Base-by-base conservation (phyloP, 441 rosid genomes). In the Erodium trifolium region DNA sequence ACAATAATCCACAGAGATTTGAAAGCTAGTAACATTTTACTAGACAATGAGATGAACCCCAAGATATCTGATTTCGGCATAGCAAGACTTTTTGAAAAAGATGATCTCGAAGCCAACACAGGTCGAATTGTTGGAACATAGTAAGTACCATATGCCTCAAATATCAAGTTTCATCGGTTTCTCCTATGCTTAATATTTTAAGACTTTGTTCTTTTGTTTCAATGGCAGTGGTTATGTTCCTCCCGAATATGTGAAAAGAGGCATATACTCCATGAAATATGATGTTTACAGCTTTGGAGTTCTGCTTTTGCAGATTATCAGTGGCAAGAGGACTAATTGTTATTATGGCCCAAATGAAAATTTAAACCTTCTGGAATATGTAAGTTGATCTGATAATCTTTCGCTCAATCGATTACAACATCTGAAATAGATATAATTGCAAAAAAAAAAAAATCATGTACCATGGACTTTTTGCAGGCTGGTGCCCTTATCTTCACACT, bases 1-100 rank as follows among this genome's bases (percentile, higher is more conserved):
- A 77, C 76, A 2, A 73, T 79, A 34, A 70, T 79, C 23, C 82
- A 79, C 66, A 35, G 81, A 31, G 85, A 79, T 8, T 13, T 82
- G n/a, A 79, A 82, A 53, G 79, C 70, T 37, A 73, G 82, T 6
- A 37, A 37, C 8, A 37, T 37, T 37, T 37, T 37, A 5, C 41
- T 37, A 37, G 41, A 37, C 41, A 2, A 63, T 5, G 66, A 73
- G 5, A 66, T 80, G 83, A 80, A 68, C 23, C 75, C 83, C 0
- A 78, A 72, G 47, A 78, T 76, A 67, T 78, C 82, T 0, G 80
- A 81, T 63, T 81, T 81, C 19, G 84, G 82, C 6, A 67, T 79
- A 74, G 82, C 85, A 1, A 79, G 67, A 66, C 27, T 55, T 18
- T 65, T 75, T 35, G 53, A 2, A 1, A 65, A 70, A 23, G 59